A percentile compares a stretch with the other conserved stretches of the same genome.
Conservation (phyloP, 495 filamentous ascomycete genomes). For the Pyrenula aspistea region DNA sequence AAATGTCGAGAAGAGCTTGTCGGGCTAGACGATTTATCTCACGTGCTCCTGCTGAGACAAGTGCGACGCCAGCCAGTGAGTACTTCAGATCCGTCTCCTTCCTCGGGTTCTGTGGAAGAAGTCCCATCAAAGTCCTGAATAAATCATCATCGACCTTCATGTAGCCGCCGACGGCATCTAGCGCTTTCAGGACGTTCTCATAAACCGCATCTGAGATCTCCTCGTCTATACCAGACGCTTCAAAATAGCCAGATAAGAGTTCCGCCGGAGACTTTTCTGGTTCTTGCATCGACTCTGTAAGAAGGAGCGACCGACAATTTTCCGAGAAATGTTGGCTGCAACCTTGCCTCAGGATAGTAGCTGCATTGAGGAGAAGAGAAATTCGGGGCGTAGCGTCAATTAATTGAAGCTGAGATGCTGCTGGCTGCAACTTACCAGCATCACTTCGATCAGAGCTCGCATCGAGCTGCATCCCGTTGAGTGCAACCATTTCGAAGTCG, state of each 20-base stretch:
- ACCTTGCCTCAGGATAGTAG: slow-evolving; percentile 39
- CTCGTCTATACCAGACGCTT: slow-evolving; percentile 58
- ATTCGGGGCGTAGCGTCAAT: not conserved
- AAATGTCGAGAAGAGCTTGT: slow-evolving; percentile 60
- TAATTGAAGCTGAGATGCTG: not conserved
- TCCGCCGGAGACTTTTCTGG: slow-evolving; percentile 49
- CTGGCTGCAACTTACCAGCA: not conserved
- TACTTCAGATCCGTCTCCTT: not conserved
- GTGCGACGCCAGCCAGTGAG: not conserved
- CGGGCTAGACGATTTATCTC: slow-evolving; percentile 55
- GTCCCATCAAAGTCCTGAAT: not conserved
- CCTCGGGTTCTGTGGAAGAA: not conserved
- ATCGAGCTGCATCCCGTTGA: slow-evolving; percentile 28
- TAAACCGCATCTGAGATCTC: slow-evolving; percentile 64
- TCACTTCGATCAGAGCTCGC: not conserved
- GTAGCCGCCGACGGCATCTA: slow-evolving; percentile 45
- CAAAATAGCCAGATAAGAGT: slow-evolving; percentile 58
- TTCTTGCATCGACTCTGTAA: slow-evolving; percentile 59
- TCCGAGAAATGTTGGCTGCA: slow-evolving; percentile 53
- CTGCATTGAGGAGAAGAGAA: slow-evolving; percentile 43
- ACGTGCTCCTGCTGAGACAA: slow-evolving; percentile 62
- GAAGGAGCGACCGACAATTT: slow-evolving; percentile 44
- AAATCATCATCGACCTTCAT: slow-evolving; percentile 12
- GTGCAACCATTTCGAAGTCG: slow-evolving; percentile 54
- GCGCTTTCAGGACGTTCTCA: slow-evolving; percentile 18